These are phyloP conservation scores for Boletus subluridellus DNA, from an alignment of 1,284 basidiomycete genomes.

Conservation along the genomic window DNA sequence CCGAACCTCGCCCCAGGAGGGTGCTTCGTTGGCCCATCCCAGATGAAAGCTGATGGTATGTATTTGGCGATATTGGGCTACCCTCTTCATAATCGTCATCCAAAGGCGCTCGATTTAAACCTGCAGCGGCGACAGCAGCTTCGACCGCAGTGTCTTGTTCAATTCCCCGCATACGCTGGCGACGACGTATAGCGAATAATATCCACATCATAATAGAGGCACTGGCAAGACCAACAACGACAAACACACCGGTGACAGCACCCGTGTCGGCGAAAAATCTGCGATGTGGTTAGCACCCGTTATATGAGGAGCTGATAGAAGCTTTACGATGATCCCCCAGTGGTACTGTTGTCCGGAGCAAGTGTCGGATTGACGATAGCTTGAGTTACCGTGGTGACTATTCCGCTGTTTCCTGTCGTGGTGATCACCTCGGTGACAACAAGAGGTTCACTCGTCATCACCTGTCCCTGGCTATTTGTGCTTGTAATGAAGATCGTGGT, in stretches of 20 bases:
- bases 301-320: neutral
- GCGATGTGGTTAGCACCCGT: constrained; percentile 12
- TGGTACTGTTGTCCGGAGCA: constrained; percentile 42
- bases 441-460: constrained; percentile 50
- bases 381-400: constrained; percentile 54
- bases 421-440: constrained; percentile 55
- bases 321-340: constrained; percentile 45
- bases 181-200: constrained; percentile 64
- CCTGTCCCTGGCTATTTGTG: constrained; percentile 54
- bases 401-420: constrained; percentile 52
- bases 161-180: constrained; percentile 53
- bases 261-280: constrained; percentile 75
- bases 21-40: constrained; percentile 33
- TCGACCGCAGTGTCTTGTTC: constrained; percentile 66
- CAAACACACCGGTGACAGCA: constrained; percentile 73
- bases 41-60: constrained; percentile 29
- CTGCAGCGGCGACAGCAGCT: constrained; percentile 65
- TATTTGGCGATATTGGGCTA: constrained; percentile 28
- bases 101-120: constrained; percentile 58
- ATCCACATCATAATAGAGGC: constrained; percentile 68
- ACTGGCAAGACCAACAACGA: constrained; percentile 68
- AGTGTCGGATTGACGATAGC: constrained; percentile 64
- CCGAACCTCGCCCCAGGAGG: constrained; percentile 35
- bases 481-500: constrained; percentile 49
- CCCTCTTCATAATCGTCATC: constrained; percentile 56